These are phyloP conservation scores for Claviceps digitariae DNA, from an alignment of 2,329 filamentous ascomycete genomes.

Conservation along the genomic window DNA sequence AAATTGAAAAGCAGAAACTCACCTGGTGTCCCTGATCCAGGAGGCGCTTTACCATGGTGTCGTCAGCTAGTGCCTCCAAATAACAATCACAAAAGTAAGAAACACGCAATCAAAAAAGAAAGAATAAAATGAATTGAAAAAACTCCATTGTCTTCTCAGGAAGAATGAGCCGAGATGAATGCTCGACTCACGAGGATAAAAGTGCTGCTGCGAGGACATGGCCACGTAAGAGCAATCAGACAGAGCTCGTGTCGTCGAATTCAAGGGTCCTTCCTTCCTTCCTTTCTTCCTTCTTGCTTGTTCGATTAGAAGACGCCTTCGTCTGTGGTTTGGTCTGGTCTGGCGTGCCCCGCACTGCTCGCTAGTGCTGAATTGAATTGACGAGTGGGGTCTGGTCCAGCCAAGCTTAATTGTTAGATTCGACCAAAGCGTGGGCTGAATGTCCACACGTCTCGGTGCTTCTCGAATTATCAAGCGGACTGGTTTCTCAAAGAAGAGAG, in stretches of 20 bases:
- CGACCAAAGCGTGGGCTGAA: background rate
- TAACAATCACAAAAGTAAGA: too few species aligned
- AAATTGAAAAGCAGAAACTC: conserved; percentile 1
- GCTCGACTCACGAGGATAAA: conserved; percentile 31
- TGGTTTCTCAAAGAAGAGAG: too few species aligned
- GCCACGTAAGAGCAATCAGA: background rate
- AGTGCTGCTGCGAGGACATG: conserved; percentile 29
- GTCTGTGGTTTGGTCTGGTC: too few species aligned
- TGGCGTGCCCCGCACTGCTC: too few species aligned
- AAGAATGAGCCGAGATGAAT: background rate
- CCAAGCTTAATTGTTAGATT: too few species aligned
- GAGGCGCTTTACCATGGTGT: conserved; percentile 7
- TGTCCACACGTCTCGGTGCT: background rate
- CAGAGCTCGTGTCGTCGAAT: background rate
- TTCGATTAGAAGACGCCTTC: background rate
- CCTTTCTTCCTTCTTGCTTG: too few species aligned
- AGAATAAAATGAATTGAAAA: background rate
- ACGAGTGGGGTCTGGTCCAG: background rate
- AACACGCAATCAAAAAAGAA: background rate
- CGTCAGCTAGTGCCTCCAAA: background rate
- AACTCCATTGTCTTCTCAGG: background rate
- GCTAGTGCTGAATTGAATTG: too few species aligned
- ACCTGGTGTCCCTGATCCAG: conserved; percentile 13
- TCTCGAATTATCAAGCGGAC: background rate
- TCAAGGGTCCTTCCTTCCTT: too few species aligned